Base-by-base conservation (phyloP, 805 yeast genomes). In the Ascoidea asiatica region DNA sequence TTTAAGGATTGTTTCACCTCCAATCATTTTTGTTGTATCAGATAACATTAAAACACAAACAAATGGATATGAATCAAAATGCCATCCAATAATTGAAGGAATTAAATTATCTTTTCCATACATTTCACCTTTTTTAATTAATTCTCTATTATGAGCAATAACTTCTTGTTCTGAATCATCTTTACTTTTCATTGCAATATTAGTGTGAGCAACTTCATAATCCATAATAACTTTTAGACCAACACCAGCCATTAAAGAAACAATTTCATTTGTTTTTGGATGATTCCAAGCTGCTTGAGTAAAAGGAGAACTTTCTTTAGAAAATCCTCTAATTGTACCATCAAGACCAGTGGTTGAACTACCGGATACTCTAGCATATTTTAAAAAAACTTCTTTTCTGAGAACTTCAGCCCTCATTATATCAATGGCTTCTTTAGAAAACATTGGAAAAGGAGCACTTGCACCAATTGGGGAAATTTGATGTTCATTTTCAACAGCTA, bases 21-120 rank as follows among this genome's bases (percentile, higher is more conserved):
- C 81, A 55, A 70, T 62, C 81, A 76, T 75, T 40, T 64, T 58
- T 2, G 69, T 50, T 6, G 82, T 77, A 53, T 76, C 81, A 23
- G 76, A 69, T 40, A 77, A 54, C 83, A 77, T 77, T 48, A 76
- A 63, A 15, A 77, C 82, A 58, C 81, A 77, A 18, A 76, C 81
- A 54, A 74, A 75, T n/a, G 81, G 81, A 45, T 74, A 75, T n/a
- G 77, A 68, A 54, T 77, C 83, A 44, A 62, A 57, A 61, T 77
- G 82, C 83, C 83, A 77, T 23, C 75, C 73, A 35, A 75, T 79
- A 39, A 75, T 66, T 19, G 77, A 79, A 11, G 76, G 75, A 42
- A 73, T 64, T 15, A 29, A 11, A 11, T 29, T 8, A 11, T 29
- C 35, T 29, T 29, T 29, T 11, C 35, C 35, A 15, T 11, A 29